Base-by-base conservation (phyloP, 169 alveolate genomes). In the Gregarina niphandrodes region DNA sequence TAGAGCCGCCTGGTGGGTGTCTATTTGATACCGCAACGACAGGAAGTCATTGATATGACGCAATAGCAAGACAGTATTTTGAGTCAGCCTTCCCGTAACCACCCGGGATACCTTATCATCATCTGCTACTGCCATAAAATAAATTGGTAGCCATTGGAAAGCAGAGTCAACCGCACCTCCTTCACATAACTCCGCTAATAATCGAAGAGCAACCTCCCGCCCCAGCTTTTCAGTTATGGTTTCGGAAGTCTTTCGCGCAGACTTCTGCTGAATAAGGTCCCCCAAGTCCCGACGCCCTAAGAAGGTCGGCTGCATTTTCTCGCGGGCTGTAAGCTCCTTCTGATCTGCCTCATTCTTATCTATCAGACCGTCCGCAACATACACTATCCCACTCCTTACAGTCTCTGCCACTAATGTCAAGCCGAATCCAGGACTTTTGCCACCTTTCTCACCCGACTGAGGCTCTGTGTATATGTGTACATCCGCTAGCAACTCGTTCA, bases 321-420 rank as follows among this genome's bases (percentile, higher is more conserved):
- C n/a, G n/a, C n/a, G n/a, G n/a, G n/a, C n/a, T n/a, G n/a, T n/a
- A n/a, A n/a, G n/a, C n/a, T n/a, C n/a, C n/a, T n/a, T n/a, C n/a
- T n/a, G n/a, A n/a, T n/a, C n/a, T n/a, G n/a, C n/a, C n/a, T n/a
- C n/a, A n/a, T n/a, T n/a, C n/a, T n/a, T n/a, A n/a, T n/a, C n/a
- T n/a, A n/a, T n/a, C n/a, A n/a, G n/a, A n/a, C n/a, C n/a, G n/a
- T n/a, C n/a, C n/a, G n/a, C n/a, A n/a, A n/a, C n/a, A n/a, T n/a
- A n/a, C n/a, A n/a, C n/a, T n/a, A n/a, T n/a, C n/a, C n/a, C n/a
- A n/a, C n/a, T n/a, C 41, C 37, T 54, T 1, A 55, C 64, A 0
- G 80, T 73, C 49, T 80, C 91, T 0, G 91, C 83, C 2, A 73
- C 70, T n/a, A 80, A 55, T n/a, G 82, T 53, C 28, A 80, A 40